Evolutionary conservation across 73 alveolate species (phyloP).

Genomic region (Paramecium octaurelia): DNA sequence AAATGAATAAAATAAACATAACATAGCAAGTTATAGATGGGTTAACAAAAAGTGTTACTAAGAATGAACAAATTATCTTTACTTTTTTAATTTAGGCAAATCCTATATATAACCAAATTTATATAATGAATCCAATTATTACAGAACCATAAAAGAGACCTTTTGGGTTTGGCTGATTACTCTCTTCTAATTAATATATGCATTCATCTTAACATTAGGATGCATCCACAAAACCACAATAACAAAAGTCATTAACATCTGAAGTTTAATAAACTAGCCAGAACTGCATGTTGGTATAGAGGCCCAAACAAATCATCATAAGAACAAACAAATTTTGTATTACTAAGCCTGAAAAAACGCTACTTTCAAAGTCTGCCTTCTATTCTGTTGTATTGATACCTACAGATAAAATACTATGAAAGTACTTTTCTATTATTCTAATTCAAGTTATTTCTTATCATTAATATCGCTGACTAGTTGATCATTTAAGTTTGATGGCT

Average conservation of each 20-base stretch:
- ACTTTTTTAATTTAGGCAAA: neutral
- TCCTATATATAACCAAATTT: neutral
- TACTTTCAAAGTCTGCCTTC: neutral
- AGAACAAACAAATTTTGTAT: neutral
- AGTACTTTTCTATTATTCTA: neutral
- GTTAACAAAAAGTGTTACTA: neutral
- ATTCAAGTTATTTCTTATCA: neutral
- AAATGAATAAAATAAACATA: neutral
- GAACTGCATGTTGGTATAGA: neutral
- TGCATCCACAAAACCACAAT: neutral
- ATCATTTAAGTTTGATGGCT: neutral
- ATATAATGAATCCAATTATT: neutral
- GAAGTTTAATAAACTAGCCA: neutral
- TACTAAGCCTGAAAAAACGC: neutral
- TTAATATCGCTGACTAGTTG: neutral
- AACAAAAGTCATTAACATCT: neutral
- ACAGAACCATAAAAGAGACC: neutral
- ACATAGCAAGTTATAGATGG: neutral
- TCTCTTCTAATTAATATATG: neutral
- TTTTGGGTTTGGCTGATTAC: neutral
- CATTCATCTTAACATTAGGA: neutral
- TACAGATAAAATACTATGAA: neutral
- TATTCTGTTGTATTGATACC: neutral
- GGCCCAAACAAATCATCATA: neutral
- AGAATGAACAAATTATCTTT: neutral